These are phyloP conservation scores for Blastobotrys elegans DNA, from an alignment of 1,139 yeast genomes.

Conservation along the genomic window DNA sequence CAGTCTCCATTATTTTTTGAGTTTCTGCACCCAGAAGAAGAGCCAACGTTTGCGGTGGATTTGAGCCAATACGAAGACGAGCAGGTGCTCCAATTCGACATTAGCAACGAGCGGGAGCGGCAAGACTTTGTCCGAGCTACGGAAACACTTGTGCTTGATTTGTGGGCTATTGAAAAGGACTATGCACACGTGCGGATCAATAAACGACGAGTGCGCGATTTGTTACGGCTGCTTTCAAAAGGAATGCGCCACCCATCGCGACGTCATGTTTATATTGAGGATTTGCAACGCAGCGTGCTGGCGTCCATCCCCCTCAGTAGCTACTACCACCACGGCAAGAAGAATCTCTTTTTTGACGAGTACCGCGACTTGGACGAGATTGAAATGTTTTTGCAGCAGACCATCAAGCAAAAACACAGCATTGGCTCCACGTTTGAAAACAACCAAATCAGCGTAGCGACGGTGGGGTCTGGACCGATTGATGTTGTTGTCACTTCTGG, in stretches of 20 bases:
- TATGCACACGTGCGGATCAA: slow-evolving; percentile 31
- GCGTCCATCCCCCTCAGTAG: slow-evolving; percentile 18
- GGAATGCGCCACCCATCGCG: slow-evolving; percentile 22
- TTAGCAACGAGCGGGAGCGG: slow-evolving; percentile 25
- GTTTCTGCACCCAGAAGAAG: slow-evolving; percentile 7
- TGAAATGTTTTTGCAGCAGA: slow-evolving; percentile 36
- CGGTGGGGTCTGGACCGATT: slow-evolving; percentile 42
- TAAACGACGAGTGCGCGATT: slow-evolving; percentile 24
- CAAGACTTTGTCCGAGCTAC: slow-evolving; percentile 28
- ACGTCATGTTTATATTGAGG: slow-evolving; percentile 27
- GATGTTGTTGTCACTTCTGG: slow-evolving; percentile 72
- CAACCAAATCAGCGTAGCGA: slow-evolving; percentile 61
- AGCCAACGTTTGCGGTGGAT: slow-evolving; percentile 16
- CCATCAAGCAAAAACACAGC: slow-evolving; percentile 42
- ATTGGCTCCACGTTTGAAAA: slow-evolving; percentile 76
- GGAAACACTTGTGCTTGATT: slow-evolving; percentile 31
- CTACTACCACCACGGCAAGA: slow-evolving; percentile 3
- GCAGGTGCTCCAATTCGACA: slow-evolving; percentile 47
- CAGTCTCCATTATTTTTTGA: slow-evolving; percentile 9
- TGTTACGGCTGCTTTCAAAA: slow-evolving; percentile 30
- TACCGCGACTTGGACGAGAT: slow-evolving; percentile 67
- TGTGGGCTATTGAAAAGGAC: slow-evolving; percentile 34
- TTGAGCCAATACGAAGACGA: slow-evolving; percentile 44
- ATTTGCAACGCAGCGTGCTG: slow-evolving; percentile 32
- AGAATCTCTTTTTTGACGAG: slow-evolving; percentile 52